Percentiles rank a stretch among this genome's conserved stretches.
phyloP scores from a whole-genome alignment of 2,329 filamentous ascomycete genomes.

The Ascochyta rabiei region DNA sequence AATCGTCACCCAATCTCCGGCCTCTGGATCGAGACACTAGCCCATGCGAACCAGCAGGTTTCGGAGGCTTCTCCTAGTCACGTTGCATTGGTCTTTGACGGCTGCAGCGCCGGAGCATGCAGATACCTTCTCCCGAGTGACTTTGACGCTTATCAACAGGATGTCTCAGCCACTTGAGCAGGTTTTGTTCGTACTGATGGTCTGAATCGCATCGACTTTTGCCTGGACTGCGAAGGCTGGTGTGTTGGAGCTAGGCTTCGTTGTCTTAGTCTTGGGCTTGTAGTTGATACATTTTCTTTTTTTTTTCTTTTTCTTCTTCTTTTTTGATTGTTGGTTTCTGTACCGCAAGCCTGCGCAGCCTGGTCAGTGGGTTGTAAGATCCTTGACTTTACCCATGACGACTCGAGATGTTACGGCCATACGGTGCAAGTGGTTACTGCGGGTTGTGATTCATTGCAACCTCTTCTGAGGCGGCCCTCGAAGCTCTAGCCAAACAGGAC shows the following conservation, averaged over 20 bases:
- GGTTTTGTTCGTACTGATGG: too few relatives aligned
- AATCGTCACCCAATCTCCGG: too few relatives aligned
- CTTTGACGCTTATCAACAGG: not conserved
- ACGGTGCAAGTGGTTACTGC: not conserved
- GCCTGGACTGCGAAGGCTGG: not conserved
- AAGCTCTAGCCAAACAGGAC: not conserved
- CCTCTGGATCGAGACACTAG: not conserved
- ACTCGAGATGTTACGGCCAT: not conserved
- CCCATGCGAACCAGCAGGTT: not conserved
- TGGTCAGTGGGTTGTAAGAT: not conserved
- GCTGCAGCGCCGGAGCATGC: constrained; percentile 6
- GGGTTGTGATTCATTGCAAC: not conserved
- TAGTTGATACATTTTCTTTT: too few relatives aligned
- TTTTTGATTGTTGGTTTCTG: not conserved
- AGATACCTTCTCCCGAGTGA: not conserved
- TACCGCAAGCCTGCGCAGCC: not conserved
- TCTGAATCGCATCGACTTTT: not conserved
- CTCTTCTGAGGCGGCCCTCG: not conserved
- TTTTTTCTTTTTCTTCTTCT: too few relatives aligned
- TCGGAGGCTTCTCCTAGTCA: not conserved
- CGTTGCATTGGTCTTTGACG: not conserved
- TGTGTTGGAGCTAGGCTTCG: not conserved
- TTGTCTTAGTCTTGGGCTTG: not conserved
- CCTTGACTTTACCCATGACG: not conserved
- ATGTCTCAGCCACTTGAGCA: not conserved